Evolutionary conservation across 495 filamentous ascomycete species (phyloP).

Genomic region (Daldinia grandis): DNA sequence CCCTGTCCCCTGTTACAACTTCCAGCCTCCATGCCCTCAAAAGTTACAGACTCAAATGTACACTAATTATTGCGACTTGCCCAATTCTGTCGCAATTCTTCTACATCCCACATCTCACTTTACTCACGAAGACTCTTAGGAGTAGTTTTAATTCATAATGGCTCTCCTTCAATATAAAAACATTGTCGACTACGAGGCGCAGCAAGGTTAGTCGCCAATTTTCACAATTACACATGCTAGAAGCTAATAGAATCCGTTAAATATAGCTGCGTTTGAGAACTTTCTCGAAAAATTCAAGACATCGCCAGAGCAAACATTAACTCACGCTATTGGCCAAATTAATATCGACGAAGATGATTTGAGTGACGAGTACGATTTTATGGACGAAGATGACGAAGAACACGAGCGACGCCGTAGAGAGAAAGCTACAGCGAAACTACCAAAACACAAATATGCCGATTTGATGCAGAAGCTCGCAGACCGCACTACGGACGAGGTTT

Average conservation of each 20-base stretch:
- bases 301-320: slow-evolving; percentile 74
- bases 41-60: neutral
- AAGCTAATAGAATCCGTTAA: slow-evolving; percentile 34
- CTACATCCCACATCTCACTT: slow-evolving; percentile 18
- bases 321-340: slow-evolving; percentile 80
- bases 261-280: slow-evolving; percentile 79
- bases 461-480: slow-evolving; percentile 89
- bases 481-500: slow-evolving; percentile 73
- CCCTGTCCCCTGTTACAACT: slow-evolving; percentile 21
- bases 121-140: slow-evolving; percentile 3
- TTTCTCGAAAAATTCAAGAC: slow-evolving; percentile 92
- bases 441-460: slow-evolving; percentile 88
- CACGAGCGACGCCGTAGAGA: slow-evolving; percentile 56
- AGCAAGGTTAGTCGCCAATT: slow-evolving; percentile 67
- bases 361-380: slow-evolving; percentile 95
- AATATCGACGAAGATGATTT: slow-evolving; percentile 86
- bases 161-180: slow-evolving; percentile 77
- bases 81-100: slow-evolving; percentile 35
- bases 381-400: slow-evolving; percentile 81
- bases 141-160: slow-evolving; percentile 60
- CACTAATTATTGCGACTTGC: slow-evolving; percentile 31
- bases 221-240: neutral
- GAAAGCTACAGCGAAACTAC: slow-evolving; percentile 56
- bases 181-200: slow-evolving; percentile 84
- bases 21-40: slow-evolving; percentile 39